A percentile compares a stretch with the other conserved stretches of the same genome.
These are phyloP conservation scores for Bimuria novae-zelandiae DNA, from an alignment of 2,329 filamentous ascomycete species.

Conservation along the genomic window DNA sequence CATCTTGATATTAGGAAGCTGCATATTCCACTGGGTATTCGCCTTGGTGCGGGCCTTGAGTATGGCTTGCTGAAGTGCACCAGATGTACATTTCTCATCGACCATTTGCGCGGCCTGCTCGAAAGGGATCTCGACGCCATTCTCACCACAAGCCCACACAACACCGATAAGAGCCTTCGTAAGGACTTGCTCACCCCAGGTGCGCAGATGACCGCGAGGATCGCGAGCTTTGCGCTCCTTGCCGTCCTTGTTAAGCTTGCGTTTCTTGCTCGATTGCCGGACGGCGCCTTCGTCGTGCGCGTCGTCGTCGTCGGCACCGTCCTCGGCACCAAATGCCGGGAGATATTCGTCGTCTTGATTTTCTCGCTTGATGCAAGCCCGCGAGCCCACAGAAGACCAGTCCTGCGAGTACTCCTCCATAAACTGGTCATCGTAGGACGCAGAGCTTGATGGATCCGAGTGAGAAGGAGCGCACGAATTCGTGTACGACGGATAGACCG, in stretches of 20 bases:
- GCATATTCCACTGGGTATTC: conserved; percentile 1
- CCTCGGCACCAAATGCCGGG: not conserved
- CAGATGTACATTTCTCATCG: conserved; percentile 25
- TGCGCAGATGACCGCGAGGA: conserved; percentile 34
- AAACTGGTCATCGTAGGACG: not conserved
- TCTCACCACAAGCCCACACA: conserved; percentile 38
- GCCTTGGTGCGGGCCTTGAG: conserved; percentile 36
- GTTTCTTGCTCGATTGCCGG: conserved; percentile 18
- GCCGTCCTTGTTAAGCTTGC: conserved; percentile 36
- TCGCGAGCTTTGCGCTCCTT: conserved; percentile 34
- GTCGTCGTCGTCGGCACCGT: not conserved
- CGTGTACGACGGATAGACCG: too few relatives aligned
- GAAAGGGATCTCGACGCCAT: conserved; percentile 35
- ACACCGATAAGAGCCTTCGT: conserved; percentile 33
- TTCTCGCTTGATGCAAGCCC: not conserved
- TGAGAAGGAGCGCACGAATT: too few relatives aligned
- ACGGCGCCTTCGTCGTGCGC: conserved; percentile 14
- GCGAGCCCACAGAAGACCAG: not conserved
- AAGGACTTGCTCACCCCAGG: conserved; percentile 39
- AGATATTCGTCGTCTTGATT: not conserved
- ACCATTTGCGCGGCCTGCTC: conserved; percentile 34
- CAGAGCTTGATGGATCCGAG: too few relatives aligned
- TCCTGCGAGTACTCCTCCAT: not conserved
- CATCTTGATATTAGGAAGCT: conserved; percentile 11
- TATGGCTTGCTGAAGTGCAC: conserved; percentile 41